Evolutionary conservation across 192 early-diverging fungal genomes (phyloP), one percentile per base, ranked within the genome.

Genomic region (Rhizoclosmatium globosum): DNA sequence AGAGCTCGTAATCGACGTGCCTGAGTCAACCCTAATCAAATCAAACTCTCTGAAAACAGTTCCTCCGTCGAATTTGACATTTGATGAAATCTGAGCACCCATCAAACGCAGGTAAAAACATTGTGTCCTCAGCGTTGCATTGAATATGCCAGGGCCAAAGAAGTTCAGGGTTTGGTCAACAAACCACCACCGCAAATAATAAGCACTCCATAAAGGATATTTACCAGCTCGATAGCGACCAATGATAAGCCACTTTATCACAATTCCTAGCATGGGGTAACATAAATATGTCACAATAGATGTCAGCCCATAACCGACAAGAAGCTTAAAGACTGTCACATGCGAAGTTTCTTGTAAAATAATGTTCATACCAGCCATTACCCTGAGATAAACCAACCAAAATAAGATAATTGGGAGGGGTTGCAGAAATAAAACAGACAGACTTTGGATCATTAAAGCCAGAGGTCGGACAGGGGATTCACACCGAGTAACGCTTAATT

Each of bases 171-270:
- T 58, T 74, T 84, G 78, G 21, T 81, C 76, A 1, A 82, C 83
- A 31, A 86, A 62, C 85, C 85, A 86, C 85, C 85, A 86, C 7
- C 85, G 80, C 23, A 83, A 47, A 60, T 86, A 83, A 57, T 82
- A 82, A 2, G 57, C 64, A 15, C 85, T 79, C 85, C 85, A 86
- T 4, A 86, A 48, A 7, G 85, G 82, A 68, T 82, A 86, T 44
- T 74, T 48, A n/a, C 86, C 86, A 31, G 82, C 70, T 47, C 75
- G 68, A 68, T 87, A 87, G 39, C 77, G 68, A 48, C 86, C 86
- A 57, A 87, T 83, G 4, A 87, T 78, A n/a, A 71, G 42, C 86
- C 86, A 87, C 59, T 87, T 87, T 45, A 70, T n/a, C 39, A 69
- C 47, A 45, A 87, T 81, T 11, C 68, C 81, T 68, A 86, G 42